Base-by-base conservation (phyloP, 208 protist species). In the Crithidia acanthocephali region DNA sequence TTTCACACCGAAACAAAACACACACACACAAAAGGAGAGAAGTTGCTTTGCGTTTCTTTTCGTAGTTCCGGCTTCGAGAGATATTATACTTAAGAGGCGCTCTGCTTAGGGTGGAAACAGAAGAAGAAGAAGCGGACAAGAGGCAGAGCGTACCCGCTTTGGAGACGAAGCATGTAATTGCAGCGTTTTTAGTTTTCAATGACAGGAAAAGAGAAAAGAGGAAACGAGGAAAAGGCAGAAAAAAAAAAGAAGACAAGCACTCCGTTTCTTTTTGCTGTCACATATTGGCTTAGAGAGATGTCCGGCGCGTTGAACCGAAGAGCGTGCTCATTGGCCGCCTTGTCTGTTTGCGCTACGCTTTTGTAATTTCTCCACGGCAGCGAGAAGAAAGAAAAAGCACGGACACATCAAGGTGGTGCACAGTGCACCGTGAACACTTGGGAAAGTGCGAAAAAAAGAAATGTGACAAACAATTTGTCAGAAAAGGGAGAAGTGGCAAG, bases 331-430 rank as follows among this genome's bases (percentile, higher is more conserved):
- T 53, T 53, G 18, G 48, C 48, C 48, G 48, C 18, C 44, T 48
- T 48, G 44, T 48, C 44, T 48, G 13, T n/a, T n/a, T 48, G 44
- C 9, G 44, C 44, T n/a, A 15, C 44, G 44, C 35, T 40, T 40
- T 11, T 50, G 44, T 50, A 50, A 13, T 44, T 44, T 13, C 7
- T 13, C 9, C 37, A 13, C 37, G 7, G 9, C 37, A 44, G 50
- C 20, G 22, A 55, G 48, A 40, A 65, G 56, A 20, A 40, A 53
- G 30, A 66, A 66, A 37, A 23, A 66, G n/a, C 23, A 50, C 25
- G 42, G 45, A 32, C 18, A 64, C 16, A 47, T 23, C 35, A 20
- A 35, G 27, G 10, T 11, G 37, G 40, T 35, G n/a, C 33, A 40
- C 37, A 25, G 13, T 28, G 20, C 16, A 67, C n/a, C n/a, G 40